These are phyloP conservation scores for Claviceps paspali DNA, from an alignment of 2,329 filamentous ascomycete genomes.

Conservation along the genomic window DNA sequence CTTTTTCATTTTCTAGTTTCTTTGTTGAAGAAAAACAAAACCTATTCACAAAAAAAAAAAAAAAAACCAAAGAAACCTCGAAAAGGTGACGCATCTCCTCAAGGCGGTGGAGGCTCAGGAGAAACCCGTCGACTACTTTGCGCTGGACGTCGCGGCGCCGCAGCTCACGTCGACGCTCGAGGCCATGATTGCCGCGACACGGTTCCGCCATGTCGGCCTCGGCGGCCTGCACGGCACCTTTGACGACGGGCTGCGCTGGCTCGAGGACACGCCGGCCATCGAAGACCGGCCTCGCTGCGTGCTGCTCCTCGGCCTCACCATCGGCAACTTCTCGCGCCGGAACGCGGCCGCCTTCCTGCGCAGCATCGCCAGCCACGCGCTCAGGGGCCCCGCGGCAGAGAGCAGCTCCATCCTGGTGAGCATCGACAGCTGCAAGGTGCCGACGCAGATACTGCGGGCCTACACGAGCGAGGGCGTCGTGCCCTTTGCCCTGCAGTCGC, in stretches of 20 bases:
- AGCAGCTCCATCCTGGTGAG: background rate
- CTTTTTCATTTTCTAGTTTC: background rate
- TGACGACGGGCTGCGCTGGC: constrained; percentile 1
- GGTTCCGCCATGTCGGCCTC: background rate
- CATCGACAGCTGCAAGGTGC: constrained; percentile 1
- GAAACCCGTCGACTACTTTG: background rate
- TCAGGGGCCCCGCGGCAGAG: too few species aligned
- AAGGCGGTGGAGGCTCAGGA: background rate
- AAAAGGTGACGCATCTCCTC: background rate
- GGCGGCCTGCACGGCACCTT: background rate
- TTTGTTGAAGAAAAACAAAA: too few species aligned
- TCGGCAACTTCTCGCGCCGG: constrained; percentile 1
- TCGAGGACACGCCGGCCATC: background rate
- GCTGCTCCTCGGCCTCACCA: constrained; percentile 1
- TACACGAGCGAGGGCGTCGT: constrained; percentile 1
- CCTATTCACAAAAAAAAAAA: too few species aligned
- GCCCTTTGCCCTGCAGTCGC: constrained; percentile 1
- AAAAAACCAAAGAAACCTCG: background rate
- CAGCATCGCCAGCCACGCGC: background rate
- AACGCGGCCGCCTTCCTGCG: background rate
- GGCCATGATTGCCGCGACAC: background rate
- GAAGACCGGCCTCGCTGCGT: constrained; percentile 1
- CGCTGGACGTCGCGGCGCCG: background rate
- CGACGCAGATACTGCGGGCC: background rate
- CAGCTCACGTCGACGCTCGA: background rate